Evolutionary conservation across 2,329 filamentous ascomycete species (phyloP), one percentile per base, ranked within the genome.

Genomic region (Leptographium radiaticola): DNA sequence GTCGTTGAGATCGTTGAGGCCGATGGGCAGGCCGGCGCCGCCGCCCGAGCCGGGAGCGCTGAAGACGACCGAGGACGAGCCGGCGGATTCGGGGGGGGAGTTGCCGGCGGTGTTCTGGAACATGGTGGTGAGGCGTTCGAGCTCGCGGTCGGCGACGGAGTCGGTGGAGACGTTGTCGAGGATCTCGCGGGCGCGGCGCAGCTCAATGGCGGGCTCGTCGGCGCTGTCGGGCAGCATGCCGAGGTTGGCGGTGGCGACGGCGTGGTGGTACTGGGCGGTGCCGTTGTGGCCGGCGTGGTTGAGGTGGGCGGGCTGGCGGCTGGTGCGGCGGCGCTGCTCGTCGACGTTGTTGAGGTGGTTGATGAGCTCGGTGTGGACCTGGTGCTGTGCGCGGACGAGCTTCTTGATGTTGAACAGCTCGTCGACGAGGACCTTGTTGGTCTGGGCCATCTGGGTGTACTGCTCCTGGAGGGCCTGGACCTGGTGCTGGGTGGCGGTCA

Each of bases 401-500:
- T 81, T 82, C 57, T 83, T 80, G 57, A 83, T 64, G 46, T 74
- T 73, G 57, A 81, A 61, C 20, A 84, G 76, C 63, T 84, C 80
- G 56, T 80, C 79, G 42, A 83, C 72, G 48, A 85, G 74, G 18
- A 81, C 69, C 59, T 77, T 75, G 63, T 84, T 83, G 12, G 77
- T 76, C 59, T 81, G 76, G 15, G 76, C 71, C 52, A 96, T 77
- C 62, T 95, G 89, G 56, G 84, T 83, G 66, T 89, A 93, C 59
- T 88, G 80, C 62, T 91, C 87, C 62, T 93, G 87, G 43, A 97
- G 73, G 55, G 86, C 81, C 65, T 95, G 89, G 43, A 97, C 81
- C 67, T 97, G 91, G 64, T 95, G 88, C 63, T 95, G 89, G 7
- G 90, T 94, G 11, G 90, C 91, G 52, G 89, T 81, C 51, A 96